These are phyloP conservation scores for Phytophthora cactorum DNA, from an alignment of 352 stramenopile species.

Conservation along the genomic window DNA sequence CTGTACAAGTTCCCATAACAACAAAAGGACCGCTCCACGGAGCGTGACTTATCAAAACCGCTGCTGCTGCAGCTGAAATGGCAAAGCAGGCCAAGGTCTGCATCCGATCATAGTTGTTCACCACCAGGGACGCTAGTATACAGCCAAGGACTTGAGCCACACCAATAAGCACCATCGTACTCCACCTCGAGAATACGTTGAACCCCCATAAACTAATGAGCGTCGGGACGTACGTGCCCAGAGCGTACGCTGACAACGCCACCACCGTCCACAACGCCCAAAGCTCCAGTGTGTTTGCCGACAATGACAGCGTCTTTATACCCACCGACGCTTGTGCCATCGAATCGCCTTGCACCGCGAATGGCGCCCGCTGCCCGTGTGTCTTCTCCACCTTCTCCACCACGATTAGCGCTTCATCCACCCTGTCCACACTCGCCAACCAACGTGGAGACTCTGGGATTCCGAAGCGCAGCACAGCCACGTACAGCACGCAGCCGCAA, in stretches of 20 bases:
- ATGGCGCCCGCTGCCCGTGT: neutral
- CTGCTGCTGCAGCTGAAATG: neutral
- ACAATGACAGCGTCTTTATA: neutral
- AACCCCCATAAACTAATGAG: conserved; percentile 37
- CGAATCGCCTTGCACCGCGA: neutral
- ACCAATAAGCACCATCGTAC: conserved; percentile 16
- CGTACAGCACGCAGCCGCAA: conserved; percentile 32
- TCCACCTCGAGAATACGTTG: conserved; percentile 30
- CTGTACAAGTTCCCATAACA: conserved; percentile 7
- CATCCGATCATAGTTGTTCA: conserved; percentile 18
- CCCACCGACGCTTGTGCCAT: neutral
- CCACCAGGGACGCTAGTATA: conserved; percentile 12
- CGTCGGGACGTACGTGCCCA: conserved; percentile 33
- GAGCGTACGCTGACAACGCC: conserved; percentile 35
- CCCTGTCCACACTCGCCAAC: conserved; percentile 32
- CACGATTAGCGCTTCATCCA: conserved; percentile 32
- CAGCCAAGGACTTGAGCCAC: conserved; percentile 24
- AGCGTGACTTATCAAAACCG: conserved; percentile 12
- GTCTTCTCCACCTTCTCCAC: conserved; percentile 34
- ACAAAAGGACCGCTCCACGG: conserved; percentile 25
- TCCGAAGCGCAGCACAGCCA: conserved; percentile 24
- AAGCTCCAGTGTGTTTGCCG: conserved; percentile 14
- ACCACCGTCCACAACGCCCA: conserved; percentile 39
- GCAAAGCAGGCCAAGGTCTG: conserved; percentile 14
- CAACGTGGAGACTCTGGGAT: conserved; percentile 52